Percentiles rank a stretch among this genome's conserved stretches.
Evolutionary conservation across 2,329 filamentous ascomycete genomes (phyloP).

Genomic region (Venturia effusa): DNA sequence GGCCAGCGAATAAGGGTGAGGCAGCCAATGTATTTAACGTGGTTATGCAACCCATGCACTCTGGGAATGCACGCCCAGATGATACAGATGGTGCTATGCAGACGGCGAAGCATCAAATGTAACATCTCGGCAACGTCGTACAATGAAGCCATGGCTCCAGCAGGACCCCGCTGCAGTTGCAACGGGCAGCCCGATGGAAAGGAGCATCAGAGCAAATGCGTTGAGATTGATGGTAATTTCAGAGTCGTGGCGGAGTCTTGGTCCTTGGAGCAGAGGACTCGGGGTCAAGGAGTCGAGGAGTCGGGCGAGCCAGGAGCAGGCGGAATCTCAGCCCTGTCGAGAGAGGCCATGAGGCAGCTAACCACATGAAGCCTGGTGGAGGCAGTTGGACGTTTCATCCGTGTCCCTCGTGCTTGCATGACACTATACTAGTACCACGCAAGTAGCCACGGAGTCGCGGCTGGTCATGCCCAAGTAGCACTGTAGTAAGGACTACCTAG

Average conservation of each 20-base stretch:
- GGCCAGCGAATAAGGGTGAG: neutral
- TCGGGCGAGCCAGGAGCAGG: neutral
- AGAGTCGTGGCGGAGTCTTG: neutral
- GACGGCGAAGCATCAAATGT: neutral
- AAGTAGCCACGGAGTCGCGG: no score
- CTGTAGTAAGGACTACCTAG: no score
- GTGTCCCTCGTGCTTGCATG: neutral
- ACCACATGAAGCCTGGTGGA: neutral
- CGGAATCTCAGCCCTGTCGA: neutral
- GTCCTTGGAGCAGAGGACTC: neutral
- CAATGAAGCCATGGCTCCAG: neutral
- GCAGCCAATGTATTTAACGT: constrained; percentile 2
- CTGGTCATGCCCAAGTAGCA: neutral
- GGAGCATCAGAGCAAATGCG: neutral
- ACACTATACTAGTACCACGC: no score
- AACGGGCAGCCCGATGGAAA: neutral
- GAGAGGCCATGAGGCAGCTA: neutral
- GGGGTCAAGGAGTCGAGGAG: neutral
- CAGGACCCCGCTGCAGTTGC: neutral
- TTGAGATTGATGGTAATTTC: neutral
- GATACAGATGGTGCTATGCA: neutral
- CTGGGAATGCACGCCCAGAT: neutral
- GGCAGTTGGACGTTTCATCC: neutral
- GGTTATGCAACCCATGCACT: neutral
- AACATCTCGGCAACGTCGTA: neutral